These are phyloP conservation scores for Narthecium ossifragum DNA, from an alignment of 106 monocot species.

Conservation along the genomic window DNA sequence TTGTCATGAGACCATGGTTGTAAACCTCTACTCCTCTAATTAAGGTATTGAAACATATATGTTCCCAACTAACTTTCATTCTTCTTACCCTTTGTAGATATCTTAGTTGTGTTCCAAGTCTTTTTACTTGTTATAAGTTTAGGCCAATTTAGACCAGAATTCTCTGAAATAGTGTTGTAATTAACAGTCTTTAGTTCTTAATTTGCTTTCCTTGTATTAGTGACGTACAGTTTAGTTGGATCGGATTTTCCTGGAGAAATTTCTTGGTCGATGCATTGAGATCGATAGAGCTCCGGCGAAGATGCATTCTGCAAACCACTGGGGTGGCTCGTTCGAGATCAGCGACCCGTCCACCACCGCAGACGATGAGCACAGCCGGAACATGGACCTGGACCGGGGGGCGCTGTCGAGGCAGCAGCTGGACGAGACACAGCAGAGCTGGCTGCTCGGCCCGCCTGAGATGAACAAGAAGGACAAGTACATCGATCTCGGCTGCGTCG, in stretches of 20 bases:
- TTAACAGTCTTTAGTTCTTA: not conserved
- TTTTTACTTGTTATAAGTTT: too few relatives aligned
- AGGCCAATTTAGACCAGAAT: too few relatives aligned
- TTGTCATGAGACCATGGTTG: too few relatives aligned
- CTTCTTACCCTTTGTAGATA: too few relatives aligned
- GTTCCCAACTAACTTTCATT: too few relatives aligned
- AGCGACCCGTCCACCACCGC: constrained; percentile 9
- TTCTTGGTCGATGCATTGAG: not conserved
- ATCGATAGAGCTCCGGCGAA: not conserved
- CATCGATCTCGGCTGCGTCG: constrained; percentile 78
- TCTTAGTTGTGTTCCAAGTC: too few relatives aligned
- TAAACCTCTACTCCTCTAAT: too few relatives aligned
- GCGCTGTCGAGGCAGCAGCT: constrained; percentile 51
- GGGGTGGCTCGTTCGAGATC: constrained; percentile 95
- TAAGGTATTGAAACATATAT: too few relatives aligned
- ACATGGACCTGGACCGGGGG: constrained; percentile 48
- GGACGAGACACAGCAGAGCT: constrained; percentile 88
- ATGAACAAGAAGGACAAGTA: constrained; percentile 57
- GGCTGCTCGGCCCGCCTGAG: constrained; percentile 71
- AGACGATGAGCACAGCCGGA: constrained; percentile 66
- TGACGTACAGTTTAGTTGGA: not conserved
- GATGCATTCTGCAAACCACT: constrained; percentile 68
- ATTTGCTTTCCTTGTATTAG: not conserved
- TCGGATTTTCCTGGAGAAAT: not conserved
- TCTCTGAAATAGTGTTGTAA: not conserved